Evolutionary conservation across 169 alveolate species (phyloP), one percentile per base, ranked within the genome.

Genomic region (Cryptosporidium canis): DNA sequence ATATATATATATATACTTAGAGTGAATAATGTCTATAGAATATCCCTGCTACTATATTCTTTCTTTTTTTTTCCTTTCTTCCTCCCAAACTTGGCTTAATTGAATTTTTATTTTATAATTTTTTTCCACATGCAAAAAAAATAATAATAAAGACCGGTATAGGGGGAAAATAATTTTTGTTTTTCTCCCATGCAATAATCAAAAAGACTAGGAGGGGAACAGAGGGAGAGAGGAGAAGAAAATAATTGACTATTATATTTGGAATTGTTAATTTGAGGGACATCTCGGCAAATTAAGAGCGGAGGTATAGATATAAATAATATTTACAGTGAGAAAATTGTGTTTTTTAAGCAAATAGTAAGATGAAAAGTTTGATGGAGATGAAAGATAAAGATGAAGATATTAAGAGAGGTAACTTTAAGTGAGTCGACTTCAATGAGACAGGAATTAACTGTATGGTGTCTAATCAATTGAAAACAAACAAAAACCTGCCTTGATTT

Each of bases 311-410:
- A n/a, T n/a, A n/a, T n/a, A n/a, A n/a, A n/a, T n/a, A n/a, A n/a
- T n/a, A n/a, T n/a, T n/a, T n/a, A n/a, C n/a, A n/a, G n/a, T n/a
- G n/a, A n/a, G n/a, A n/a, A n/a, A n/a, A n/a, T n/a, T n/a, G n/a
- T n/a, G n/a, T n/a, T n/a, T n/a, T n/a, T n/a, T n/a, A n/a, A 11
- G 6, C n/a, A 51, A 6, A 29, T 9, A 31, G 7, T 33, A 61
- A 29, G 1, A 61, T 61, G 84, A 51, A 70, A 51, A 70, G n/a
- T 70, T 48, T 48, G 12, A 70, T 37, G 47, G 84, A 70, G 3
- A 51, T 55, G 58, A 70, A 70, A 53, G 64, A 58, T 39, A 77
- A 61, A 64, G 24, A 35, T 72, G 65, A 31, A 41, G 41, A 44
- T 4, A 44, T 24, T 39, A 41, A 24, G 14, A 68, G 31, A 35